Base-by-base conservation (phyloP, 768 basidiomycete species). In the Chlorophyllum brunneum region DNA sequence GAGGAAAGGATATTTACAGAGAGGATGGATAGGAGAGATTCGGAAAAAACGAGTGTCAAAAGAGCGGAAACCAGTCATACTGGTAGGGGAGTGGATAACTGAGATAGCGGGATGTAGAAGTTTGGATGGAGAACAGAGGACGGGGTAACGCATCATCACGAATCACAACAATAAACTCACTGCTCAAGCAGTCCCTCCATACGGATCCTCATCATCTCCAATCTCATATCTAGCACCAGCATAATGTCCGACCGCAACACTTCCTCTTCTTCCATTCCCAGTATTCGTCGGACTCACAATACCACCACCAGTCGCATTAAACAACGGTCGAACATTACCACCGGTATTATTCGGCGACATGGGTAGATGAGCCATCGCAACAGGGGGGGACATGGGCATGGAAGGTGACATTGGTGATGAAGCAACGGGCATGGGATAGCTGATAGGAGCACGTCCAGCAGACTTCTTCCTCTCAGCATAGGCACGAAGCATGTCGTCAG, bases 401-500 rank as follows among this genome's bases (percentile, higher is more conserved):
- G n/a, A n/a, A n/a, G 16, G 42, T 46, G 47, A 29, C 48, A 49
- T 49, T 2, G 48, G 48, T 9, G 48, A 42, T 16, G 58, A 15
- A 46, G 23, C 54, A 9, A 59, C 57, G 0, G 56, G 57, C 51
- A 63, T 58, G 2, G 65, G 66, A 23, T 63, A 64, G 13, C 59
- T 57, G 33, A 68, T 65, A 16, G 30, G 40, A 2, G 45, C 45
- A 30, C 48, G 52, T 26, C 58, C 54, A 23, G 58, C 43, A 20
- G 45, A 51, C 53, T 61, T 65, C 57, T 61, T 64, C 39, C 62
- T 58, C 56, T 67, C 63, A 10, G 65, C 64, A 43, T 66, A 89
- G 1, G 84, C 85, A 31, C 84, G 80, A 39, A 90, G 72, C 83
- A 90, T 86, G 22, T 80, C 88, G 61, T 91, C 88, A 2, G 88